These are phyloP conservation scores for Castanea sativa DNA, from an alignment of 306 rosid genomes.

Conservation along the genomic window DNA sequence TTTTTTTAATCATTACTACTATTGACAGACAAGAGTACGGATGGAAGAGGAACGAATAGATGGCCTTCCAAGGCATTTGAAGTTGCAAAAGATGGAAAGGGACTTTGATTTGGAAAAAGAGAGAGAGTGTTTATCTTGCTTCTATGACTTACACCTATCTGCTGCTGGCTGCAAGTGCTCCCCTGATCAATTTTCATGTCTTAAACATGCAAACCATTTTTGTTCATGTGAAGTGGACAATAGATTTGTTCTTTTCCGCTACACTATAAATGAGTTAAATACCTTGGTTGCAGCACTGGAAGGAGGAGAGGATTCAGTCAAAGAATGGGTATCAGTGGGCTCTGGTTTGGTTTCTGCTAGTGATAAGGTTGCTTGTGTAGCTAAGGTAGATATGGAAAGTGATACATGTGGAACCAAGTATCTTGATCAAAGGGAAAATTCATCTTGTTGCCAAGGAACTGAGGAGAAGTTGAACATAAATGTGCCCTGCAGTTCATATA, in stretches of 20 bases:
- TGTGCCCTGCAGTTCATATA: slow-evolving; percentile 39
- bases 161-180: slow-evolving; percentile 80
- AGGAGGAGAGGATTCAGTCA: slow-evolving; percentile 48
- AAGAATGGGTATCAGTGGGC: slow-evolving; percentile 42
- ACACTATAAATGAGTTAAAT: slow-evolving; percentile 51
- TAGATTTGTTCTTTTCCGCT: slow-evolving; percentile 59
- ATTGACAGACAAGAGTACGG: slow-evolving; percentile 56
- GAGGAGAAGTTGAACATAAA: slow-evolving; percentile 44
- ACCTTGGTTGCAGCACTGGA: slow-evolving; percentile 63
- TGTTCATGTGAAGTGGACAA: slow-evolving; percentile 62
- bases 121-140: slow-evolving; percentile 88
- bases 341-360: slow-evolving; percentile 34
- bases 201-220: slow-evolving; percentile 57
- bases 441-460: slow-evolving; percentile 33
- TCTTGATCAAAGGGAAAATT: slow-evolving; percentile 29
- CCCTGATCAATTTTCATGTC: slow-evolving; percentile 73
- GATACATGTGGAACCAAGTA: slow-evolving; percentile 24
- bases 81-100: slow-evolving; percentile 63
- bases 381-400: slow-evolving; percentile 36
- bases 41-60: slow-evolving; percentile 77
- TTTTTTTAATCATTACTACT: slow-evolving; percentile 6
- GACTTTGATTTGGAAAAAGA: slow-evolving; percentile 64
- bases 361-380: slow-evolving; percentile 17
- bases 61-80: slow-evolving; percentile 54
- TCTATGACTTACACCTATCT: slow-evolving; percentile 82